phyloP scores from a whole-genome alignment of 2,329 filamentous ascomycete genomes.

The Alternaria gansuensis region DNA sequence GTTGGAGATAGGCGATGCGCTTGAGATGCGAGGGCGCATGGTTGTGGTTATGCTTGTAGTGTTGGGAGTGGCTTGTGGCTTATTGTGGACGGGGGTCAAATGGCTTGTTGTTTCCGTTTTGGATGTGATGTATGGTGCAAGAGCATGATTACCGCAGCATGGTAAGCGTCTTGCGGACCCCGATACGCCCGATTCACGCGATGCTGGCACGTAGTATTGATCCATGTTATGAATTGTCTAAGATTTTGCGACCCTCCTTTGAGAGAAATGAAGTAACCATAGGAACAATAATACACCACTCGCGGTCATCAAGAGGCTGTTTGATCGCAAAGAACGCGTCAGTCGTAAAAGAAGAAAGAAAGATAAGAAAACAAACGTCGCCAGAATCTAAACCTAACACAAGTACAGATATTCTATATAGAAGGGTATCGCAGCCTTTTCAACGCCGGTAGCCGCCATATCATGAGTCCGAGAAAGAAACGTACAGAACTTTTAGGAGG shows the following conservation, averaged over 20 bases:
- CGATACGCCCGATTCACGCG: not conserved
- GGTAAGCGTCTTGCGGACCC: not conserved
- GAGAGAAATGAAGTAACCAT: not conserved
- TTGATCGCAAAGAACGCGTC: not conserved
- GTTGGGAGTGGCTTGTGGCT: conserved; percentile 26
- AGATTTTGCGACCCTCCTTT: not conserved
- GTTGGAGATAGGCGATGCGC: conserved; percentile 70
- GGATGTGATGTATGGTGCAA: not conserved
- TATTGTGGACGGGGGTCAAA: conserved; percentile 30
- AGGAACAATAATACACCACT: not conserved
- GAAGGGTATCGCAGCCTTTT: conserved; percentile 14
- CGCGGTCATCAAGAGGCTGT: conserved; percentile 1
- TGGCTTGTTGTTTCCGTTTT: conserved; percentile 30
- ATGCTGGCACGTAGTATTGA: not conserved
- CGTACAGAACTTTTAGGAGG: not conserved
- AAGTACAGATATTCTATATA: not conserved
- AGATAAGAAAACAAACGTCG: not conserved
- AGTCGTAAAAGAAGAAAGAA: not conserved
- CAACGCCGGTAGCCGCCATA: not conserved
- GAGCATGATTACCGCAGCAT: not conserved
- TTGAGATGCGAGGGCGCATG: conserved; percentile 66
- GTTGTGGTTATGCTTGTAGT: conserved; percentile 59
- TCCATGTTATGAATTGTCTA: not conserved
- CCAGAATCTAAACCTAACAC: not conserved
- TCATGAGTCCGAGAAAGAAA: not conserved